Evolutionary conservation across 2,329 filamentous ascomycete species (phyloP).

Genomic region (Diaporthe citrichinensis): DNA sequence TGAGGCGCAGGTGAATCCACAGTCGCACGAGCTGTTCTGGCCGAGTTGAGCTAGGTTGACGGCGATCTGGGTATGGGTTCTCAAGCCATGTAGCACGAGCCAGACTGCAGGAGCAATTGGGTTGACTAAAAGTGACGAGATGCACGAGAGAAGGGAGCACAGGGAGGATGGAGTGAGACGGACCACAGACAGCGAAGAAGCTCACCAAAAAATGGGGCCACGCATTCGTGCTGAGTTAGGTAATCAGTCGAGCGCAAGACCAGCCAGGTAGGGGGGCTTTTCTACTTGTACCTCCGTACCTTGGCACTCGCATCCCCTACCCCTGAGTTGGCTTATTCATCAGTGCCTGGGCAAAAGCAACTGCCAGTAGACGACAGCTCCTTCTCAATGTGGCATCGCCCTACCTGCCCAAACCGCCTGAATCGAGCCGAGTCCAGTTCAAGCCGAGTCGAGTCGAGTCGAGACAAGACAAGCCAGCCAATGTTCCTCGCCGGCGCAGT

Average conservation of each 20-base stretch:
- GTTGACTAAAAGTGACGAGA: neutral
- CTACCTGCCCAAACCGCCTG: neutral
- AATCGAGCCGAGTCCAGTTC: conserved; percentile 10
- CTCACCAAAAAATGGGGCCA: neutral
- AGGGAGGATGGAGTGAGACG: neutral
- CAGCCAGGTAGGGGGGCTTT: neutral
- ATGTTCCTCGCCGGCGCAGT: conserved; percentile 6
- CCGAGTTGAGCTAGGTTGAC: neutral
- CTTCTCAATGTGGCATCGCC: conserved; percentile 3
- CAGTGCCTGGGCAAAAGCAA: neutral
- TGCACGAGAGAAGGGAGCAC: neutral
- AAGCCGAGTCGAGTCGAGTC: neutral
- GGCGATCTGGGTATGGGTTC: conserved; percentile 27
- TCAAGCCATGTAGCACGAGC: neutral
- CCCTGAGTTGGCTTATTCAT: conserved; percentile 33
- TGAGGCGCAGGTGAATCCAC: neutral
- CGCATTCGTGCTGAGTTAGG: neutral
- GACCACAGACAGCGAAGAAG: neutral
- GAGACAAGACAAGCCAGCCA: conserved; percentile 11
- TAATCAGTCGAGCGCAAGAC: neutral
- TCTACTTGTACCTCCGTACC: neutral
- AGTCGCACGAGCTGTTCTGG: neutral
- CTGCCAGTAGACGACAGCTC: neutral
- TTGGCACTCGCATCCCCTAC: neutral
- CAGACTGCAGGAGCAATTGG: conserved; percentile 24